Evolutionary conservation across 495 filamentous ascomycete species (phyloP), one percentile per base, ranked within the genome.

Genomic region (Aspergillus avenaceus): DNA sequence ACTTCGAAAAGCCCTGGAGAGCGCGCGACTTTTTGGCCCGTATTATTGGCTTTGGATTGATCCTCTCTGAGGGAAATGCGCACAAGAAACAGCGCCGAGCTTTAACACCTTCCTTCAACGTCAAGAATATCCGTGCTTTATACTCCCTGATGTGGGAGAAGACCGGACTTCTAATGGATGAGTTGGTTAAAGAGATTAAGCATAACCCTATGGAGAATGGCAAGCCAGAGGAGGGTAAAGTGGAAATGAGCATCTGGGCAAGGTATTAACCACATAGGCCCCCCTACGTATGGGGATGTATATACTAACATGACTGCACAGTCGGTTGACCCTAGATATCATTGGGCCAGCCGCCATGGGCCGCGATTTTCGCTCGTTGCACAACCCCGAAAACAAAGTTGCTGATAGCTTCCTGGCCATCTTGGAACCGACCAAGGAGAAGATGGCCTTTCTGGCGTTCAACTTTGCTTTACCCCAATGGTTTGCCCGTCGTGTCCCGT

Each of bases 341-440:
- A 92, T 96, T 53, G 90, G 91, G 7, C 64, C 84, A 5, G 85
- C 88, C 0, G 90, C 90, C 1, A 80, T 96, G 58, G 90, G 90
- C 0, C 78, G 82, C 21, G 88, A 95, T 45, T 96, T 96, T 57
- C 71, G 76, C 25, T 82, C 88, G 2, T 73, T 96, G 43, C 58
- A 80, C 19, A 72, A 88, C 55, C 80, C 80, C 0, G 62, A 80
- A 12, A 85, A 82, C 56, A 73, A 79, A 49, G 77, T 96, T 13
- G 82, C 77, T 22, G 60, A 76, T 36, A 88, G 82, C 1, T 96
- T 96, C 64, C 65, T 75, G 2, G 69, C 47, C 0, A 77, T 83
- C 46, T 61, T 82, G 3, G 71, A 77, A 31, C 77, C 78, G 0
- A 72, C 70, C 3, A 58, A 49, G 7, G 76, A 77, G 53, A 73